These are phyloP conservation scores for Trichoderma virens DNA, from an alignment of 495 filamentous ascomycete species.

Conservation along the genomic window DNA sequence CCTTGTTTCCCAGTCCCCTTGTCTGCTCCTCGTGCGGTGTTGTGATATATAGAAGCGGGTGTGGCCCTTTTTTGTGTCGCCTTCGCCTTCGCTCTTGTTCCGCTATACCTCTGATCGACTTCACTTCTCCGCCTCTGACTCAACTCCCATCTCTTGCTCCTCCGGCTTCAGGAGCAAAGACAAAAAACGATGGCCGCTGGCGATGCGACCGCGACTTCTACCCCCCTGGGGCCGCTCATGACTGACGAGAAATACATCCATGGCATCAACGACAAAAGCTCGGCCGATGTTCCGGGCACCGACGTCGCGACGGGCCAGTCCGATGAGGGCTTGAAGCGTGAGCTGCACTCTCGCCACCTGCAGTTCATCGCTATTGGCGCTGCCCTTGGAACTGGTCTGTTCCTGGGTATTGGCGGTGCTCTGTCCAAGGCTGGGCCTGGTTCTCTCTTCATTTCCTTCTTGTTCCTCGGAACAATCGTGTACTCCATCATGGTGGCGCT, in stretches of 20 bases:
- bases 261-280: background rate
- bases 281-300: background rate
- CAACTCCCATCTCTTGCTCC: background rate
- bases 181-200: background rate
- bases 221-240: background rate
- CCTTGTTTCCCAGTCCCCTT: no score
- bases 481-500: slow-evolving; percentile 51
- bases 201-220: background rate
- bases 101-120: no score
- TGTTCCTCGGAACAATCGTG: slow-evolving; percentile 60
- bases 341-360: slow-evolving; percentile 40
- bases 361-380: slow-evolving; percentile 63
- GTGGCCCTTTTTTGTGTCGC: no score
- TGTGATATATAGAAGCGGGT: no score
- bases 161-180: background rate
- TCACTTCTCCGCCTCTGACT: background rate
- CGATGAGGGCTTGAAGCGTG: slow-evolving; percentile 22
- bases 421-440: slow-evolving; percentile 57
- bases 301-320: slow-evolving; percentile 19
- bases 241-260: background rate
- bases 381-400: slow-evolving; percentile 69
- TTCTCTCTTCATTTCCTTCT: slow-evolving; percentile 59
- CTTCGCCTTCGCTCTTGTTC: no score
- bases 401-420: slow-evolving; percentile 60
- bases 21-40: no score